phyloP scores from a whole-genome alignment of 2,329 filamentous ascomycete genomes.

The Metarhizium guizhouense region DNA sequence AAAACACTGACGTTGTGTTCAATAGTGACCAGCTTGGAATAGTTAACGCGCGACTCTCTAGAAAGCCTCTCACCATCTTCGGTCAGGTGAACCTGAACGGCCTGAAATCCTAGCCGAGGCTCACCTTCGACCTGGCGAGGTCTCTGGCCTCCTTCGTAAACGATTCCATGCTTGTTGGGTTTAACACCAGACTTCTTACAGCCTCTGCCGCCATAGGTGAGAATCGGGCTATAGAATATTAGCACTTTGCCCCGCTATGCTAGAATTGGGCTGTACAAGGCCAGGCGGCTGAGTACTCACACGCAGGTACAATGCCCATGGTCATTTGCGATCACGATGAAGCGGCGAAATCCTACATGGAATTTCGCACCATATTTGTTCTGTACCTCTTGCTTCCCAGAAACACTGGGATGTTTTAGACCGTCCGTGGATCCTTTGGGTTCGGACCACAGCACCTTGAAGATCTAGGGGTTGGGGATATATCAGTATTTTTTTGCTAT shows the following conservation, averaged over 20 bases:
- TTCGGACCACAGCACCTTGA: conserved; percentile 48
- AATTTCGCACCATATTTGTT: conserved; percentile 29
- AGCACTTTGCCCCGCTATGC: background rate
- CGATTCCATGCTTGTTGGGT: conserved; percentile 43
- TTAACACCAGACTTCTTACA: conserved; percentile 46
- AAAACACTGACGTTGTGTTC: conserved; percentile 50
- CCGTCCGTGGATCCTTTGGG: conserved; percentile 32
- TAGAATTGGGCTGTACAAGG: background rate
- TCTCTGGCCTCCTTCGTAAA: conserved; percentile 28
- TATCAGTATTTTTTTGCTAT: conserved; percentile 1
- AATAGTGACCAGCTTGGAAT: conserved; percentile 45
- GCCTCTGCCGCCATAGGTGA: conserved; percentile 43
- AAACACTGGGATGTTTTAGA: conserved; percentile 18
- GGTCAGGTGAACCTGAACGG: conserved; percentile 35
- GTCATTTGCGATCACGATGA: conserved; percentile 43
- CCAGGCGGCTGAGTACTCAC: conserved; percentile 24
- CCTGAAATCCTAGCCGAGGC: conserved; percentile 36
- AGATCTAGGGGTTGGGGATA: conserved; percentile 29
- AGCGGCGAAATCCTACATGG: conserved; percentile 42
- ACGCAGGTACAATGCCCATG: conserved; percentile 47
- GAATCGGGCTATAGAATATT: conserved; percentile 35
- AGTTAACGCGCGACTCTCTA: conserved; percentile 46
- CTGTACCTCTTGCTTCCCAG: conserved; percentile 23
- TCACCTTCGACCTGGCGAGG: conserved; percentile 30
- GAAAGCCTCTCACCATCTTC: conserved; percentile 35